Evolutionary conservation across 1,284 basidiomycete species (phyloP), one percentile per base, ranked within the genome.

Genomic region (Papiliotrema nemorosa): DNA sequence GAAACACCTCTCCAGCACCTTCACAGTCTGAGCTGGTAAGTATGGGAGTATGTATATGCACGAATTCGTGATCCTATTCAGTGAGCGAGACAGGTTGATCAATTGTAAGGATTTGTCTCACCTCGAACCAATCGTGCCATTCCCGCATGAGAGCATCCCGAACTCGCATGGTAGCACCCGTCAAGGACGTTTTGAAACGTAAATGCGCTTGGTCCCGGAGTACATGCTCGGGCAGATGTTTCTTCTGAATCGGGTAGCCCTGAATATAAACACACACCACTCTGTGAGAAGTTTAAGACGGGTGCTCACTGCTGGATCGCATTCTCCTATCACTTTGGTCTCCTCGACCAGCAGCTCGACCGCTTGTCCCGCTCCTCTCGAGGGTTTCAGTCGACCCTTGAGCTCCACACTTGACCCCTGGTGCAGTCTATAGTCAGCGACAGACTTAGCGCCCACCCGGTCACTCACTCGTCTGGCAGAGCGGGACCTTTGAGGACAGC

Each of bases 1-100:
- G 81, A 70, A 98, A 98, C 1, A 88, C 84, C 74, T 97, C 92
- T 18, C 96, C 94, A 3, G 88, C 93, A n/a, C 94, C 96, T 78
- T 98, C 94, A 59, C 92, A 94, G 72, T 98, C 96, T 57, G 84
- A 90, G 7, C 84, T 82, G 0, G 94, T 97, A 34, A 97, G 76
- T 38, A 97, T 80, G 1, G 96, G 94, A 0, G 91, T 87, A 60
- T 94, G 85, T 16, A 83, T 79, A 62, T 88, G 84, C 41, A 80
- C 76, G 70, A 96, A 97, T 27, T 84, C 88, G 73, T 88, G 80
- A 21, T 73, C 74, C 86, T 91, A 24, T 12, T 12, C 22, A 31
- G 25, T 10, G 44, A 18, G 29, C 3, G 20, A 25, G 16, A 18
- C 39, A 22, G 29, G 9, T 35, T 1, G 31, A 4, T 3, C 5